Evolutionary conservation across 1,139 yeast genomes (phyloP), one percentile per base, ranked within the genome.

Genomic region (Geotrichum klebahnii): DNA sequence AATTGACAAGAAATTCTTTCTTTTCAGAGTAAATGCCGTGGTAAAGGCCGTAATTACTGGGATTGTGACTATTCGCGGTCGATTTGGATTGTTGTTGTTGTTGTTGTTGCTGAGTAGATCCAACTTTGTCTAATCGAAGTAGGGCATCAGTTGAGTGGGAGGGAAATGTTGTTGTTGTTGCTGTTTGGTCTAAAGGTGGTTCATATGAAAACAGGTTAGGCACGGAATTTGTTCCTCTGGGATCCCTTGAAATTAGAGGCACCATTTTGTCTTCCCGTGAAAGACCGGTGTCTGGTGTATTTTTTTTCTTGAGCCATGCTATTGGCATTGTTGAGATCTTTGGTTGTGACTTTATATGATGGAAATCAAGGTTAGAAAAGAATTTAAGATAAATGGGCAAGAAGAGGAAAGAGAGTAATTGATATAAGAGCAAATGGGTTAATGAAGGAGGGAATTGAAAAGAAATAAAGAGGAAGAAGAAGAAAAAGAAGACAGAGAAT

Each of bases 301-400:
- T 9, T 19, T 31, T 40, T 22, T 31, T 40, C 26, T 31, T 40
- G 36, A 31, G 36, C 44, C 44, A 40, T 31, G 36, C 12, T 16
- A 29, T 3, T 17, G 35, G 44, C 44, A 40, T 40, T 31, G 16
- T 40, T 8, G 5, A 34, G 12, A 19, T n/a, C n/a, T n/a, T n/a
- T n/a, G n/a, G n/a, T n/a, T n/a, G n/a, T n/a, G n/a, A n/a, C n/a
- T n/a, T n/a, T n/a, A n/a, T n/a, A n/a, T n/a, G n/a, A n/a, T n/a
- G n/a, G n/a, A n/a, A n/a, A n/a, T n/a, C n/a, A n/a, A n/a, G n/a
- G n/a, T n/a, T n/a, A n/a, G n/a, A n/a, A n/a, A n/a, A n/a, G n/a
- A n/a, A n/a, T n/a, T n/a, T n/a, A n/a, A n/a, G n/a, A n/a, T n/a
- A n/a, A n/a, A n/a, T n/a, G n/a, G n/a, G n/a, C n/a, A n/a, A n/a